Percentiles rank a stretch among this genome's conserved stretches.
These are phyloP conservation scores for Exophiala calicioides DNA, from an alignment of 2,329 filamentous ascomycete species.

Conservation along the genomic window DNA sequence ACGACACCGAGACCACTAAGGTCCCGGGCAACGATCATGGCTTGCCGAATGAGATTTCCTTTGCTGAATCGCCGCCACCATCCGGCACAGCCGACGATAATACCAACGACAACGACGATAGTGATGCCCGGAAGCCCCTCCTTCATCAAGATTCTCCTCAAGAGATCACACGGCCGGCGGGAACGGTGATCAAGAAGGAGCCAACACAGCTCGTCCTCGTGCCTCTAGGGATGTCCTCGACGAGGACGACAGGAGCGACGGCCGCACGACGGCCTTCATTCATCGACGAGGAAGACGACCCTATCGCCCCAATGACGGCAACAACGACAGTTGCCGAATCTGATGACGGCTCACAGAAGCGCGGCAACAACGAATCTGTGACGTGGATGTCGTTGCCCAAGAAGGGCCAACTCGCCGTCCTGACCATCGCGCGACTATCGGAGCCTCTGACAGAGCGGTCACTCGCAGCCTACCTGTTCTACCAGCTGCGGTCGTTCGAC, in stretches of 20 bases:
- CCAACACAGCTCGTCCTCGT: constrained; percentile 1
- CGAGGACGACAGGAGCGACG: no score
- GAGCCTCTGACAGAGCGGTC: constrained; percentile 82
- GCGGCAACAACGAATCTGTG: constrained; percentile 49
- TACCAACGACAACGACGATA: no score
- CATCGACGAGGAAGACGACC: constrained; percentile 32
- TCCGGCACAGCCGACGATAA: background rate
- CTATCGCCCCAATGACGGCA: constrained; percentile 15
- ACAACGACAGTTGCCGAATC: no score
- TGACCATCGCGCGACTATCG: constrained; percentile 75
- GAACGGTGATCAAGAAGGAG: no score
- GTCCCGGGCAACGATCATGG: constrained; percentile 10
- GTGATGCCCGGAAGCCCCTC: constrained; percentile 1
- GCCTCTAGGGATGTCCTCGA: constrained; percentile 13
- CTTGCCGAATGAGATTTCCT: background rate
- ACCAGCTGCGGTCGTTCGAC: constrained; percentile 80
- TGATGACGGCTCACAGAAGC: constrained; percentile 1
- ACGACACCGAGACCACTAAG: background rate
- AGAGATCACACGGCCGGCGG: no score
- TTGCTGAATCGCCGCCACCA: constrained; percentile 5
- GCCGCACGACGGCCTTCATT: constrained; percentile 29
- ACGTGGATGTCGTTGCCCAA: constrained; percentile 73
- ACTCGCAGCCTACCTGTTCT: constrained; percentile 79
- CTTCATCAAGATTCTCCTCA: constrained; percentile 2
- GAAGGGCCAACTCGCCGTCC: constrained; percentile 74